Evolutionary conservation across 139 green algal species (phyloP), one percentile per base, ranked within the genome.

Genomic region (Closterium sp.): DNA sequence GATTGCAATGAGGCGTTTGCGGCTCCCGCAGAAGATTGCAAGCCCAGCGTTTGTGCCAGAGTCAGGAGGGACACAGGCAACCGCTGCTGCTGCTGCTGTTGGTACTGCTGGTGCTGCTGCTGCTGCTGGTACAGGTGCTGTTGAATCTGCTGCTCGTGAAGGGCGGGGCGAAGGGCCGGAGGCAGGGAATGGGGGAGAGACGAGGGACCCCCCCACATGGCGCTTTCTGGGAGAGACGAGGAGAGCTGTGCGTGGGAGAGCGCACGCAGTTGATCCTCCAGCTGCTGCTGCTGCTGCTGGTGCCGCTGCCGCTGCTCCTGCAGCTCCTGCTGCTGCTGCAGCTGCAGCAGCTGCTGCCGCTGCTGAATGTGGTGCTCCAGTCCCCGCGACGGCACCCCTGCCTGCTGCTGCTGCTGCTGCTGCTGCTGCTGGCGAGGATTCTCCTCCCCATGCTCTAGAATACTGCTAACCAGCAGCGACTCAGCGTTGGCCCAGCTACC

Each of bases 261-360:
- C 7, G 30, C 81, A 34, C n/a, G n/a, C 12, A 32, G n/a, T 10
- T 86, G 81, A 19, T 33, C 81, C 6, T 33, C 81, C 28, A 12
- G 30, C 81, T 86, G n/a, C 86, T 91, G 90, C 76, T 91, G 81
- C 81, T 86, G 30, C 81, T 32, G 81, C 3, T 34, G 30, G 12
- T 33, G n/a, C 16, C 81, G 19, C n/a, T 34, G 81, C 30, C 43
- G 43, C 43, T 69, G 43, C 43, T 69, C 81, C 81, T 86, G 81
- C 81, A 32, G 9, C 81, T 86, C 81, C 86, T 91, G 90, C 76
- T 91, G 81, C 81, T 86, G 30, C 81, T 32, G 81, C n/a, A 86
- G 9, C 81, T 33, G n/a, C 81, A 32, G 81, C n/a, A 86, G 81
- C 30, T 69, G 43, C 43, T 69, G 43, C 43, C 43, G 43, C 3